Percentiles rank a stretch among this genome's conserved stretches.
These are phyloP conservation scores for Bacidia gigantensis DNA, from an alignment of 495 filamentous ascomycete genomes.

Conservation along the genomic window DNA sequence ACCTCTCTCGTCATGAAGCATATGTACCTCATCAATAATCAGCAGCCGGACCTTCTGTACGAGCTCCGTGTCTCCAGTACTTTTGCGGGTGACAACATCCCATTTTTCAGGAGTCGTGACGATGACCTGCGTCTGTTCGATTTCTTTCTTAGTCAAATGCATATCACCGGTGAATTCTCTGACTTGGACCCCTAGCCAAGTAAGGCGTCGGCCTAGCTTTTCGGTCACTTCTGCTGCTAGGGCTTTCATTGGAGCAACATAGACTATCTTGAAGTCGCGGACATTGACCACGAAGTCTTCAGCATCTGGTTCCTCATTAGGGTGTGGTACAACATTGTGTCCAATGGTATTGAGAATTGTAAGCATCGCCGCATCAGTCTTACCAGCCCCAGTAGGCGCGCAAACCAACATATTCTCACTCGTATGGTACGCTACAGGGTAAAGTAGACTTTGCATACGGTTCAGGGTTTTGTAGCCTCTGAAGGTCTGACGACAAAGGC, in stretches of 20 bases:
- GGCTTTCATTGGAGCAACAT: conserved; percentile 97
- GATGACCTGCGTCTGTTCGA: conserved; percentile 90
- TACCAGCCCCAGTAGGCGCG: conserved; percentile 94
- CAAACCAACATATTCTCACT: conserved; percentile 99
- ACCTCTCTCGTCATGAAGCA: conserved; percentile 96
- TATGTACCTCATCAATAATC: conserved; percentile 98
- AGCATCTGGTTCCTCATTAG: conserved; percentile 55
- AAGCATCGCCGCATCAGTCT: conserved; percentile 97
- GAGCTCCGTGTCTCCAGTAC: conserved; percentile 90
- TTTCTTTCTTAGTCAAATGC: conserved; percentile 95
- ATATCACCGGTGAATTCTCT: conserved; percentile 95
- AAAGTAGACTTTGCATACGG: conserved; percentile 94
- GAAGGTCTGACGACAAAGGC: conserved; percentile 81
- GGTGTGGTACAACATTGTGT: conserved; percentile 70
- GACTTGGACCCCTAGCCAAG: conserved; percentile 79
- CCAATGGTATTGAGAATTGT: conserved; percentile 79
- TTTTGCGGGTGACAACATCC: conserved; percentile 96
- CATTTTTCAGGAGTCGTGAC: conserved; percentile 99
- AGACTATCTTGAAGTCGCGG: conserved; percentile 95
- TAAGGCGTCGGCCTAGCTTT: conserved; percentile 85
- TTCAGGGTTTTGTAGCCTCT: conserved; percentile 87
- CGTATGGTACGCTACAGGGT: conserved; percentile 88
- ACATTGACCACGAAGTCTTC: conserved; percentile 63
- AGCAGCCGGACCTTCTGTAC: conserved; percentile 93
- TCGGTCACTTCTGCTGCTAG: conserved; percentile 90